Evolutionary conservation across 768 basidiomycete genomes (phyloP).

Genomic region (Arthromyces matolae): DNA sequence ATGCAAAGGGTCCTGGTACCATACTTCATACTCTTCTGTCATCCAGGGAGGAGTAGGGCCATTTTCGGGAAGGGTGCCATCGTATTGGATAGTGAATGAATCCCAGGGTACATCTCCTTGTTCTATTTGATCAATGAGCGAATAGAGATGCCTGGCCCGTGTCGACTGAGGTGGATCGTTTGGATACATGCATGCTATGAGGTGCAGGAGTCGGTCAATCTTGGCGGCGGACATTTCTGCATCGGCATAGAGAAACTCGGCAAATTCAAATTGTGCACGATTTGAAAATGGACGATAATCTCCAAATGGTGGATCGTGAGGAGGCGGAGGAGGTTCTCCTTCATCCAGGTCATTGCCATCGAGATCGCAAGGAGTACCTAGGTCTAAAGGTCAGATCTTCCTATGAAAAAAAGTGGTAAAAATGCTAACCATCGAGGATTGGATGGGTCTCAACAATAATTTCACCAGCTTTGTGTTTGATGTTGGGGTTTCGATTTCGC

Average conservation of each 20-base stretch:
- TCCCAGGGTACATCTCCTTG: too few relatives aligned
- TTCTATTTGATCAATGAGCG: constrained; percentile 33
- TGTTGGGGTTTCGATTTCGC: not conserved
- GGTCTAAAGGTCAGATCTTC: not conserved
- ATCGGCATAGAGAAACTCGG: constrained; percentile 6
- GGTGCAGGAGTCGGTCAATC: constrained; percentile 6
- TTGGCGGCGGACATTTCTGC: constrained; percentile 7
- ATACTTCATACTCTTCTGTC: too few relatives aligned
- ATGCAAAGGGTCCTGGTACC: too few relatives aligned
- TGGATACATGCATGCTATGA: not conserved
- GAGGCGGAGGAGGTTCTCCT: not conserved
- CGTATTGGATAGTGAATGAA: too few relatives aligned
- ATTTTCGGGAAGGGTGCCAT: too few relatives aligned
- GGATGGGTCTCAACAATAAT: constrained; percentile 1
- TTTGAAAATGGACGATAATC: constrained; percentile 4
- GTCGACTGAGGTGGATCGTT: constrained; percentile 22
- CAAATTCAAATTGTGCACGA: constrained; percentile 4
- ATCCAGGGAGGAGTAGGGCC: too few relatives aligned
- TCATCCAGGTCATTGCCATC: constrained; percentile 5
- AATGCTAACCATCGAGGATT: not conserved
- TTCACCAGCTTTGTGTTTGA: not conserved
- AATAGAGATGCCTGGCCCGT: constrained; percentile 28
- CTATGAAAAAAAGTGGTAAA: not conserved
- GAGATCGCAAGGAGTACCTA: constrained; percentile 1
- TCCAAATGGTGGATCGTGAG: not conserved